Evolutionary conservation across 108 stramenopile species (phyloP), one percentile per base, ranked within the genome.

Genomic region (Cyclotella cryptica): DNA sequence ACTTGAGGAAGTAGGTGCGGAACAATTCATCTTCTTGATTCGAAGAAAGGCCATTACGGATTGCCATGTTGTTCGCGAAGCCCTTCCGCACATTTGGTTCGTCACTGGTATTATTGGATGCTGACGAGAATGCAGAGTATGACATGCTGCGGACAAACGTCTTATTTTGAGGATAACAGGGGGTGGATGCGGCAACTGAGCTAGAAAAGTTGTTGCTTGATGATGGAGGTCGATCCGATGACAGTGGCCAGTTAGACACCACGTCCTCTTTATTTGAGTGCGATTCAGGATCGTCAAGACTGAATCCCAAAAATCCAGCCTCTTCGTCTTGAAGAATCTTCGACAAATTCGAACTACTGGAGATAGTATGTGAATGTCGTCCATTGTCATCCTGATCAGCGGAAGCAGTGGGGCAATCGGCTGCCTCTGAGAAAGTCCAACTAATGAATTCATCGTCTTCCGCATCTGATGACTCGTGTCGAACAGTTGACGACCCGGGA

Each of bases 1-100:
- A 95, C 67, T 91, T 92, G 22, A 84, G 59, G 71, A 89, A 92
- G 54, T 92, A 92, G 3, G 84, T 85, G 17, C 86, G 86, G 52
- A 85, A 86, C 41, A 84, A 80, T 8, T 92, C 90, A 35, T 83
- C 42, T 5, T 89, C 87, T 39, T 86, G 69, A 44, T 79, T 53
- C 21, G 51, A 71, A 28, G 74, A 78, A 12, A 71, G 24, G 27
- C 44, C 62, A 17, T 39, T 70, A 41, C 52, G 46, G 58, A 24
- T 52, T 15, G 26, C 22, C 13, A 43, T 26, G 51, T 51, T 65
- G 28, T 65, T 70, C 53, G 65, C 52, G 53, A 58, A 47, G 5
- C 49, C 27, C 12, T 46, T 18, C 12, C 69, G 30, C 65, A 63
- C 66, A 55, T 65, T 29, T 54, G 42, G 60, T 14, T 9, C 68